Evolutionary conservation across 345 rosid genomes (phyloP).

Genomic region (Moricandia arvensis): DNA sequence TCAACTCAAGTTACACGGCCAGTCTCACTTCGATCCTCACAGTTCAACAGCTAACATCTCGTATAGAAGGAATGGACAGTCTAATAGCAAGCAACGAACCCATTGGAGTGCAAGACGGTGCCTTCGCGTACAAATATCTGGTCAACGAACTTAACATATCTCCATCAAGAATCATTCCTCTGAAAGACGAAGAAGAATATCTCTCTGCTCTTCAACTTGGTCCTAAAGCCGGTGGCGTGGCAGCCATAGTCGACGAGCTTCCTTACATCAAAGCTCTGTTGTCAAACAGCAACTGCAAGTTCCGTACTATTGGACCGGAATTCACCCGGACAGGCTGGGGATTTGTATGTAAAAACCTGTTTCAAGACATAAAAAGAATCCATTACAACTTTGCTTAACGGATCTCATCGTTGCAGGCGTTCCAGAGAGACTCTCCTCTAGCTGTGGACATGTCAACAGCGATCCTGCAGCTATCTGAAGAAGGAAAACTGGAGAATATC

Average conservation of each 20-base stretch:
- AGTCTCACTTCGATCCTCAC: slow-evolving; percentile 96
- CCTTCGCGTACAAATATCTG: slow-evolving; percentile 77
- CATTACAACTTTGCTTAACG: neutral
- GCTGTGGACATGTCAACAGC: slow-evolving; percentile 90
- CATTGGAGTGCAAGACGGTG: slow-evolving; percentile 86
- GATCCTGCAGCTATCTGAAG: slow-evolving; percentile 79
- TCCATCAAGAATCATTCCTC: slow-evolving; percentile 55
- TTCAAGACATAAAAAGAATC: neutral
- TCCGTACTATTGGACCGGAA: slow-evolving; percentile 80
- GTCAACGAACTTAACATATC: slow-evolving; percentile 79
- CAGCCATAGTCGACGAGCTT: slow-evolving; percentile 93
- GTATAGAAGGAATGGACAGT: slow-evolving; percentile 75
- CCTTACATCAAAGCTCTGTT: slow-evolving; percentile 84
- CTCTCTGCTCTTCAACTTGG: slow-evolving; percentile 54
- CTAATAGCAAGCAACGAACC: slow-evolving; percentile 63
- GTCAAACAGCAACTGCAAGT: slow-evolving; percentile 59
- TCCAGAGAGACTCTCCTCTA: slow-evolving; percentile 89
- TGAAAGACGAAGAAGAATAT: slow-evolving; percentile 58
- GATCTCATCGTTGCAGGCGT: slow-evolving; percentile 53
- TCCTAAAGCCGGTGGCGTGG: slow-evolving; percentile 67
- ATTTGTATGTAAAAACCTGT: slow-evolving; percentile 59
- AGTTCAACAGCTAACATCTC: slow-evolving; percentile 74
- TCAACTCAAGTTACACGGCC: slow-evolving; percentile 97
- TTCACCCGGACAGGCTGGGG: slow-evolving; percentile 96
- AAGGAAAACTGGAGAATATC: slow-evolving; percentile 75